phyloP scores from a whole-genome alignment of 805 yeast species.

The Yamadazyma sp. region DNA sequence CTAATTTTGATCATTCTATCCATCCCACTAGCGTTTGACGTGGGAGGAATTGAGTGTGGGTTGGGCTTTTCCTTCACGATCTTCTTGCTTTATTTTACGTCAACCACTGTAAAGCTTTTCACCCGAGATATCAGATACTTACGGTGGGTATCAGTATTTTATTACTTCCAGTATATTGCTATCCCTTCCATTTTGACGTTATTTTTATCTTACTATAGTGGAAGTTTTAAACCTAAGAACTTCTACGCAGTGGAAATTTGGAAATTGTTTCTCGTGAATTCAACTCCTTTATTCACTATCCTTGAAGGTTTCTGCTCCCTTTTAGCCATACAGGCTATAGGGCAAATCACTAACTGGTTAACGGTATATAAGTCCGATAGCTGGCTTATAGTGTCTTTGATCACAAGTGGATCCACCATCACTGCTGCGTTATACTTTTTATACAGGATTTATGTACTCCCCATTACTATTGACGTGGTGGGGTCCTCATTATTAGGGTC shows the following conservation, averaged over 20 bases:
- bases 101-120: slow-evolving; percentile 70
- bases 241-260: slow-evolving; percentile 53
- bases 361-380: slow-evolving; percentile 62
- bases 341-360: slow-evolving; percentile 76
- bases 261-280: slow-evolving; percentile 67
- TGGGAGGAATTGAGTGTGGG: slow-evolving; percentile 91
- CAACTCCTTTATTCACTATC: slow-evolving; percentile 87
- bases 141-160: slow-evolving; percentile 50
- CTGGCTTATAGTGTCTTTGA: slow-evolving; percentile 74
- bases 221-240: slow-evolving; percentile 13
- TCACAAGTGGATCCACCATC: slow-evolving; percentile 71
- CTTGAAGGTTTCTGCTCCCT: slow-evolving; percentile 93
- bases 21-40: slow-evolving; percentile 89
- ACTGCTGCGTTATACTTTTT: slow-evolving; percentile 77
- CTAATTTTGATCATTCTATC: slow-evolving; percentile 70
- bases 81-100: slow-evolving; percentile 55
- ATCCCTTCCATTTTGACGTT: slow-evolving; percentile 80
- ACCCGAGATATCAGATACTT: slow-evolving; percentile 43
- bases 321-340: slow-evolving; percentile 87
- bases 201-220: slow-evolving; percentile 53
- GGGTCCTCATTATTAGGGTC: slow-evolving; percentile 87
- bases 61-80: slow-evolving; percentile 75
- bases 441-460: slow-evolving; percentile 78
- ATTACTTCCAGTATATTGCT: slow-evolving; percentile 77
- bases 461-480: slow-evolving; percentile 64